Conservation (phyloP, 495 filamentous ascomycete genomes). For the Penicillium soppii region DNA sequence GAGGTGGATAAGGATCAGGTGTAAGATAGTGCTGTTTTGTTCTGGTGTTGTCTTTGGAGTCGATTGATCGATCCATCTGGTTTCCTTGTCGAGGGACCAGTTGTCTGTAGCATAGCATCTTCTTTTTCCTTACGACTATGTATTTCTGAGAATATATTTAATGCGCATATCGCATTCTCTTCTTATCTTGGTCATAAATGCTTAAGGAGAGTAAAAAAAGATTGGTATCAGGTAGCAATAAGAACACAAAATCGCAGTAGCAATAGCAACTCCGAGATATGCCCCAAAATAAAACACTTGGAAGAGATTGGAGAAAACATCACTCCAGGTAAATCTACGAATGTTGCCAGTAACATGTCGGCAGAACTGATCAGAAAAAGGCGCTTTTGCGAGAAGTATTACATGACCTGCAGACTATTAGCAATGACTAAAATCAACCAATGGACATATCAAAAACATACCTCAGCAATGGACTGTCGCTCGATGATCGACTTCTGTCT, state of each 20-base stretch:
- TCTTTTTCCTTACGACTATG: constrained; percentile 20
- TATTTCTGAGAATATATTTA: constrained; percentile 21
- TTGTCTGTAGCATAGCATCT: constrained; percentile 45
- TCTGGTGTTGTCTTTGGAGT: constrained; percentile 14
- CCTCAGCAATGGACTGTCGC: constrained; percentile 64
- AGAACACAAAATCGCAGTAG: not conserved
- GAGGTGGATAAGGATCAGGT: constrained; percentile 40
- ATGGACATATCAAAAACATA: constrained; percentile 22
- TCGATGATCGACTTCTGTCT: constrained; percentile 86
- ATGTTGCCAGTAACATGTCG: not conserved
- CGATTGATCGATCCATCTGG: constrained; percentile 11
- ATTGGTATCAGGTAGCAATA: constrained; percentile 1
- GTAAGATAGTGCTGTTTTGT: constrained; percentile 20
- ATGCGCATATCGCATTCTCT: constrained; percentile 5
- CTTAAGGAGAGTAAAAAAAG: not conserved
- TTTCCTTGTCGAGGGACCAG: constrained; percentile 12
- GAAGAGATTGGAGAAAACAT: not conserved
- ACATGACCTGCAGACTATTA: constrained; percentile 23
- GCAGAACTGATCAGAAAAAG: not conserved
- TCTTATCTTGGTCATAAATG: not conserved
- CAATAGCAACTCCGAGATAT: constrained; percentile 1
- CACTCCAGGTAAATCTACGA: not conserved
- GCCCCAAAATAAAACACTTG: not conserved
- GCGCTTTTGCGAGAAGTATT: not conserved
- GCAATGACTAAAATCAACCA: not conserved